Evolutionary conservation across 345 rosid species (phyloP).

Genomic region (Cardamine chenopodiifolia): DNA sequence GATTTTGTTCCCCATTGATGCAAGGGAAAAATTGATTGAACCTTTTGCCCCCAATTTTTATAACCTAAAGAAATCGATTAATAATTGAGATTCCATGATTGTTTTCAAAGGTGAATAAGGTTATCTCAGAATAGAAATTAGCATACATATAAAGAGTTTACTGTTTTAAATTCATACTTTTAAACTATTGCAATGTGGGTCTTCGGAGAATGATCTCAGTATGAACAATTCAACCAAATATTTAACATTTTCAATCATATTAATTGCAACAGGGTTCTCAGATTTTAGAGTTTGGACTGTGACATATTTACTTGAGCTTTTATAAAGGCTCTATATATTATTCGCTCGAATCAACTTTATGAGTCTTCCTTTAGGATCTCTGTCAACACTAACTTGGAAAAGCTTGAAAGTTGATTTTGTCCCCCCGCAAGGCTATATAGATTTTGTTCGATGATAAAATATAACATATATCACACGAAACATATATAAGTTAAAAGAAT

Average conservation of each 20-base stretch:
- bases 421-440: conserved; percentile 33
- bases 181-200: conserved; percentile 17
- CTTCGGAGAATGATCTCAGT: conserved; percentile 8
- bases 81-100: conserved; percentile 39
- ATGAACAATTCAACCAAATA: conserved; percentile 11
- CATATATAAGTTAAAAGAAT: background rate
- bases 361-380: conserved; percentile 32
- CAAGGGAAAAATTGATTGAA: conserved; percentile 30
- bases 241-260: background rate
- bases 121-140: conserved; percentile 32
- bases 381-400: conserved; percentile 38
- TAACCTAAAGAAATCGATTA: conserved; percentile 37
- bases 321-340: background rate
- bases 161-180: background rate
- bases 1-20: conserved; percentile 42
- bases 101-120: conserved; percentile 35
- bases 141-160: conserved; percentile 5
- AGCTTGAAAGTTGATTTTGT: conserved; percentile 31
- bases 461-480: conserved; percentile 14
- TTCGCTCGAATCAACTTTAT: conserved; percentile 21
- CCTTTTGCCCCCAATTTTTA: conserved; percentile 5
- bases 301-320: conserved; percentile 15
- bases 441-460: conserved; percentile 1
- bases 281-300: conserved; percentile 29
- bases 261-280: conserved; percentile 6